phyloP scores from a whole-genome alignment of 371 early-diverging fungal genomes.

The Circinella minor region DNA sequence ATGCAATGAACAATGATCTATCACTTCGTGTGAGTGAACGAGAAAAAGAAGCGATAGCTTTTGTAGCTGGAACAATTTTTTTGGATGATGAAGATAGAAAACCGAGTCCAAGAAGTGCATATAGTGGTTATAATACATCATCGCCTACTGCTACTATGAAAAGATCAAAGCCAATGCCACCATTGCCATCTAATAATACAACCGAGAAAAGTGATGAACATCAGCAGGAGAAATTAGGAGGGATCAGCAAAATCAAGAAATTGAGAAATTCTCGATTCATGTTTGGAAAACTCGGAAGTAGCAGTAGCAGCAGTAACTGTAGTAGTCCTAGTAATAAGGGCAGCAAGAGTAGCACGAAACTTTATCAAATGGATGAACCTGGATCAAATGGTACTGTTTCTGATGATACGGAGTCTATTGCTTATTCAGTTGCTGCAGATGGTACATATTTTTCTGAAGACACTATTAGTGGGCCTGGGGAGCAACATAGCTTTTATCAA shows the following conservation, averaged over 20 bases:
- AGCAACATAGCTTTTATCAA: constrained; percentile 61
- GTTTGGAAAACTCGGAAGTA: neutral
- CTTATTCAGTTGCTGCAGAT: neutral
- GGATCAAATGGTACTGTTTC: neutral
- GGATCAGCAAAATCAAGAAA: neutral
- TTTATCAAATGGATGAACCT: neutral
- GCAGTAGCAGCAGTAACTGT: neutral
- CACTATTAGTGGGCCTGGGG: neutral
- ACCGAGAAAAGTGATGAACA: neutral
- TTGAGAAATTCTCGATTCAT: neutral
- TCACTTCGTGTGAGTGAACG: constrained; percentile 52
- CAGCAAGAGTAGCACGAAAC: neutral
- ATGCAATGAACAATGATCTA: constrained; percentile 61
- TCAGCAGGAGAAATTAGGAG: neutral
- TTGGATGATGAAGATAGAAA: constrained; percentile 11
- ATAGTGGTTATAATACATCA: neutral
- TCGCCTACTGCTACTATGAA: neutral
- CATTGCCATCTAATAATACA: neutral
- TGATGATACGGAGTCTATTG: no score
- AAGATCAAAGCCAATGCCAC: neutral
- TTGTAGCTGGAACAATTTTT: constrained; percentile 36
- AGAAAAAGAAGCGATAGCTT: constrained; percentile 52
- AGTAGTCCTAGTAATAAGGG: neutral
- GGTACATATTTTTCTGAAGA: neutral
- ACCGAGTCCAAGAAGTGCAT: neutral